phyloP scores from a whole-genome alignment of 2,329 filamentous ascomycete species.

The Cladosporium colombiae region DNA sequence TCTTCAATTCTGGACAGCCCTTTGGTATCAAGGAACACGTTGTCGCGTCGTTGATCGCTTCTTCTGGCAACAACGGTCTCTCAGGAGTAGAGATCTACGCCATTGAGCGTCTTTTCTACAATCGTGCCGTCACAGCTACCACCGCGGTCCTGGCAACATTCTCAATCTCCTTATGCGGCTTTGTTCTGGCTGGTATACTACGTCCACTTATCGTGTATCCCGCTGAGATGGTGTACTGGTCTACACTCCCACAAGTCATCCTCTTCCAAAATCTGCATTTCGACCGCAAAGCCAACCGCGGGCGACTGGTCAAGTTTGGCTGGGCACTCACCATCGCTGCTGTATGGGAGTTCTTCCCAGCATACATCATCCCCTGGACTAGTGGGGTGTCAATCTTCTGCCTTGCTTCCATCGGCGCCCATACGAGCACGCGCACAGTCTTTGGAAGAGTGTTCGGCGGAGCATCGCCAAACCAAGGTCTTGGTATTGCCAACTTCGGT shows the following conservation, averaged over 20 bases:
- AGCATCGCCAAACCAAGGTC: conserved; percentile 53
- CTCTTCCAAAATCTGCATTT: conserved; percentile 4
- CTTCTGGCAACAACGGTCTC: neutral
- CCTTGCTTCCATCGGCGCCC: conserved; percentile 54
- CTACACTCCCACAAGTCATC: conserved; percentile 4
- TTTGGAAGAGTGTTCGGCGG: conserved; percentile 56
- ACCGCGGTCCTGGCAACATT: conserved; percentile 4
- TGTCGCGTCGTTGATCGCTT: neutral
- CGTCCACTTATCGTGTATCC: neutral
- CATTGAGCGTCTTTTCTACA: conserved; percentile 6
- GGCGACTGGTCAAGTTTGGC: neutral
- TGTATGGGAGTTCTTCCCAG: conserved; percentile 55
- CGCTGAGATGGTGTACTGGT: conserved; percentile 4
- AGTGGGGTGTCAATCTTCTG: conserved; percentile 58
- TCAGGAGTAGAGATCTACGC: conserved; percentile 4
- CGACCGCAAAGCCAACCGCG: neutral
- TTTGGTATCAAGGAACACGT: conserved; percentile 1
- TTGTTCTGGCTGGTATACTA: conserved; percentile 1
- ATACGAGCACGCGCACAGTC: conserved; percentile 45
- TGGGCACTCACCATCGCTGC: conserved; percentile 4
- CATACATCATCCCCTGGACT: conserved; percentile 58
- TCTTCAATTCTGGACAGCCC: conserved; percentile 2
- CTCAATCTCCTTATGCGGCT: neutral
- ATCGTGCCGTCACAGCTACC: neutral
- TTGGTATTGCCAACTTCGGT: conserved; percentile 52